Conservation (phyloP, 805 yeast genomes). For the Suhomyces xylopsoci region DNA sequence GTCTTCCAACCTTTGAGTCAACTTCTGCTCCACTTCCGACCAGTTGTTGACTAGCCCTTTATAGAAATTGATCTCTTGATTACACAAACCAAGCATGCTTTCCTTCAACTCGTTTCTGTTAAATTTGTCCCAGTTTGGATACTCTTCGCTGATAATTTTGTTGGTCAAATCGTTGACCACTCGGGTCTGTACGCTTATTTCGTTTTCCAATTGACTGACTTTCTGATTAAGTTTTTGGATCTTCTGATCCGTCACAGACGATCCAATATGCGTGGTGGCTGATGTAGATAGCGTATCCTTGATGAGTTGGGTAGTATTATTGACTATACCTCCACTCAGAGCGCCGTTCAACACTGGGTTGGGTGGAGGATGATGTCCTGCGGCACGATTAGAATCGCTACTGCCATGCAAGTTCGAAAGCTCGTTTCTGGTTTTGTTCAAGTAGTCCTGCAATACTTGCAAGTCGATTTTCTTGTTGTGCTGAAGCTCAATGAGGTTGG, state of each 20-base stretch:
- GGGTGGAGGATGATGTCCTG: constrained; percentile 24
- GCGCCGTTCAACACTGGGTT: constrained; percentile 25
- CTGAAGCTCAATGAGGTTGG: constrained; percentile 69
- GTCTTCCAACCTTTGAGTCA: constrained; percentile 12
- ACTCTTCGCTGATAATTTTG: constrained; percentile 48
- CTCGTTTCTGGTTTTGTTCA: constrained; percentile 68
- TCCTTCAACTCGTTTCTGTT: constrained; percentile 74
- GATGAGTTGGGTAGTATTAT: constrained; percentile 42
- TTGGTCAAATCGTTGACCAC: constrained; percentile 46
- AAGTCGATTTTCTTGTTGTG: constrained; percentile 90
- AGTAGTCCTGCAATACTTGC: constrained; percentile 79
- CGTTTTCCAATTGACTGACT: constrained; percentile 44
- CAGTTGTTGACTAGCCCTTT: constrained; percentile 65
- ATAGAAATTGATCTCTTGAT: constrained; percentile 72
- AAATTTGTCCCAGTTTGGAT: constrained; percentile 70
- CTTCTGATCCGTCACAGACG: constrained; percentile 43
- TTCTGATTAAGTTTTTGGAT: constrained; percentile 40
- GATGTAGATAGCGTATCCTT: constrained; percentile 52
- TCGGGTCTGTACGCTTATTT: constrained; percentile 41
- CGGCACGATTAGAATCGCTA: constrained; percentile 4
- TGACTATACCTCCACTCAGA: constrained; percentile 33
- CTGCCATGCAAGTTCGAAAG: constrained; percentile 34
- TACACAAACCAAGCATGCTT: constrained; percentile 69
- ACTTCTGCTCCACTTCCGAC: constrained; percentile 50
- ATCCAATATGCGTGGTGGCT: constrained; percentile 39